Conservation (phyloP, 2,329 filamentous ascomycete genomes). For the Colletotrichum sp. region DNA sequence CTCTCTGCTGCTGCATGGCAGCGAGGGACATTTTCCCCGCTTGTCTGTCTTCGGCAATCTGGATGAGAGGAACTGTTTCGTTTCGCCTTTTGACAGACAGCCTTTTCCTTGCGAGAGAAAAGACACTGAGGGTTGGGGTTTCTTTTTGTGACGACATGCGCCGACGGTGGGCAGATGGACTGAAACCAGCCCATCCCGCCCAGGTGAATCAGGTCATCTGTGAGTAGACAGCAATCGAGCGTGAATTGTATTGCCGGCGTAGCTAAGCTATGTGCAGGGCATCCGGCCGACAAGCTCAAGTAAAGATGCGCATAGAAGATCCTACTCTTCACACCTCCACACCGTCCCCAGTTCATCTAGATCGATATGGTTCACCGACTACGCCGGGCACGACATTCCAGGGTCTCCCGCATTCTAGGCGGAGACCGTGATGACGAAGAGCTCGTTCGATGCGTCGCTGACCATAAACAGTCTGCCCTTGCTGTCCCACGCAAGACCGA, state of each 20-base stretch:
- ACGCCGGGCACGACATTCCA: not conserved
- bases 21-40: not conserved
- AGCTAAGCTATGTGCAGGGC: not conserved
- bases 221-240: not conserved
- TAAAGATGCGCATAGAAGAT: not conserved
- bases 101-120: not conserved
- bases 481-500: slow-evolving; percentile 57
- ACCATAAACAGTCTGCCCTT: slow-evolving; percentile 64
- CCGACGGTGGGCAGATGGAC: not conserved
- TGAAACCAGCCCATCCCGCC: not conserved
- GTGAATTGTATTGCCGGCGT: not conserved
- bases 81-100: not conserved
- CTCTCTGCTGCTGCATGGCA: slow-evolving; percentile 15
- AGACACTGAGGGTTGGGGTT: not conserved
- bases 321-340: not conserved
- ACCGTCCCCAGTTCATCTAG: not conserved
- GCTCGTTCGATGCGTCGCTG: slow-evolving; percentile 69
- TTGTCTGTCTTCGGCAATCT: not conserved
- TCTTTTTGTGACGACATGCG: not conserved
- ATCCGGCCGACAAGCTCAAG: not conserved
- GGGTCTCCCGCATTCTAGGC: not conserved
- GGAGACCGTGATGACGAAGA: slow-evolving; percentile 56
- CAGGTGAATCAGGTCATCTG: not conserved
- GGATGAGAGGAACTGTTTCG: not conserved
- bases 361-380: not conserved